Base-by-base conservation (phyloP, 768 basidiomycete genomes). In the Suillus occidentalis region DNA sequence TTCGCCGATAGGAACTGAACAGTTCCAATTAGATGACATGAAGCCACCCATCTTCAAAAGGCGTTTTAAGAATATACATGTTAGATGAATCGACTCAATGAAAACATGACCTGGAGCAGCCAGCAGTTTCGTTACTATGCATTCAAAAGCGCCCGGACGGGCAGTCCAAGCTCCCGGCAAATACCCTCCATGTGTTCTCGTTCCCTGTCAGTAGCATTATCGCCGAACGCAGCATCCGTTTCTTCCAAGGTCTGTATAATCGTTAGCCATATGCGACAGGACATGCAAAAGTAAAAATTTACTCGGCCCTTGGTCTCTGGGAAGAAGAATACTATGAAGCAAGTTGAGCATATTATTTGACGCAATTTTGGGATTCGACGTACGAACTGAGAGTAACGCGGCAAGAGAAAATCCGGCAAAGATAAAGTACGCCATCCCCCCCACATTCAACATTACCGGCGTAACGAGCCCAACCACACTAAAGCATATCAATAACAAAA, bases 361-460 rank as follows among this genome's bases (percentile, higher is more conserved):
- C 50, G 22, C 3, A 13, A 42, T 22, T 34, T 4, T 18, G 16
- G 22, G 3, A 13, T 22, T 42, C 12, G 31, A 70, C 76, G 59
- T 57, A 77, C 75, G 36, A 5, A 73, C 65, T 14, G 75, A 73
- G 31, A 77, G 37, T 65, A 76, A 77, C 1, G 76, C 73, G 53
- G 77, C n/a, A 31, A 74, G 16, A 31, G 74, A 64, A 31, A 76
- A 76, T n/a, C 65, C 75, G 10, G 76, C 76, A 68, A 77, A 77
- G 67, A 74, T 77, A 63, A 70, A 76, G 61, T 76, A 76, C 22
- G 75, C 76, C 7, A 73, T 69, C 28, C 75, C 75, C 2, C 62
- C 36, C 10, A 9, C 73, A 40, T 60, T 72, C 61, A 98, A 98
- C 76, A 76, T 77, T 22, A 40, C 67, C 3, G 75, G 75, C 25